Percentiles rank a stretch among this genome's conserved stretches.
These are phyloP conservation scores for Suillus fuscotomentosus DNA, from an alignment of 768 basidiomycete species.

Conservation along the genomic window DNA sequence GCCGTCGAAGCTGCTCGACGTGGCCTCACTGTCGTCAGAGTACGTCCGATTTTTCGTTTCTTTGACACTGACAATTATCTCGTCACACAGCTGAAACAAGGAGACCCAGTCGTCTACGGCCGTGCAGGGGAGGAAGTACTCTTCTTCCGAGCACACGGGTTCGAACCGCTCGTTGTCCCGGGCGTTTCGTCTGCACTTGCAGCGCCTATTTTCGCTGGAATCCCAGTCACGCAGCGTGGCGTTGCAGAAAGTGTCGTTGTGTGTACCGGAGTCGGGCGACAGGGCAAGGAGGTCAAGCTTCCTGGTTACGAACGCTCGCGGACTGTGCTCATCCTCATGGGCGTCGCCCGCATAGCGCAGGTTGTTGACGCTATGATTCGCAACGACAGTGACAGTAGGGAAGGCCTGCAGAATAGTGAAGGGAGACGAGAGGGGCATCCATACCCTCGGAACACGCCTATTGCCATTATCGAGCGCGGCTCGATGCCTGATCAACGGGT, in stretches of 20 bases:
- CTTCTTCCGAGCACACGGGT: constrained; percentile 85
- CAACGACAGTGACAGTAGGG: constrained; percentile 10
- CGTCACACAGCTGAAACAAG: constrained; percentile 80
- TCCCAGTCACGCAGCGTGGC: constrained; percentile 94
- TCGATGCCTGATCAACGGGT: constrained; percentile 91
- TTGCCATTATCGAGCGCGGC: constrained; percentile 94
- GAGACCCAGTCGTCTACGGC: constrained; percentile 94
- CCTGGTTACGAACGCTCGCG: constrained; percentile 83
- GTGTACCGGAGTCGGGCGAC: constrained; percentile 91
- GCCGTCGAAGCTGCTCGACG: constrained; percentile 79
- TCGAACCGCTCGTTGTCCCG: constrained; percentile 82
- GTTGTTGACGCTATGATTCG: constrained; percentile 61
- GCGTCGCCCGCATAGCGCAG: constrained; percentile 79
- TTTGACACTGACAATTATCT: background rate
- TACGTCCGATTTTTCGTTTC: constrained; percentile 34
- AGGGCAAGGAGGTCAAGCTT: constrained; percentile 78
- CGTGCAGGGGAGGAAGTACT: constrained; percentile 93
- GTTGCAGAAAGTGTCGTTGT: constrained; percentile 87
- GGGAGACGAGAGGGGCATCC: constrained; percentile 49
- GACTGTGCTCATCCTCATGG: constrained; percentile 90
- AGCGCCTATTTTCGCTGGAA: constrained; percentile 84
- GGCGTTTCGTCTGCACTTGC: constrained; percentile 90
- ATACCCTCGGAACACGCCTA: constrained; percentile 78
- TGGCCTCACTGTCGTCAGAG: constrained; percentile 86
- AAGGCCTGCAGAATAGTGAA: constrained; percentile 26